phyloP scores from a whole-genome alignment of 2,329 filamentous ascomycete genomes.

The Emmonsiellopsis sp. region DNA sequence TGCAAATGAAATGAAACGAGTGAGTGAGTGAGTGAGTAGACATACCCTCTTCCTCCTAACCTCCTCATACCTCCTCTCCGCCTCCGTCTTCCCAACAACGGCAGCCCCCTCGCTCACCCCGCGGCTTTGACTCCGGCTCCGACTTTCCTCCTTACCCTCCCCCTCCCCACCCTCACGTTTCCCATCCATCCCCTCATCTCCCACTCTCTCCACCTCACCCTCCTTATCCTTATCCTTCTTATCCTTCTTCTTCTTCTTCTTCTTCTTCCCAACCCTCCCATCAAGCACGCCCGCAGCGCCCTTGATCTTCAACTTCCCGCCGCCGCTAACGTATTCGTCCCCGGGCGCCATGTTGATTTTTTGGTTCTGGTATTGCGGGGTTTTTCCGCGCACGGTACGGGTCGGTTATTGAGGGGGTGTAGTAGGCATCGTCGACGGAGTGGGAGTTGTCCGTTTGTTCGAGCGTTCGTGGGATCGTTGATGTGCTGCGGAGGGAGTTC shows the following conservation, averaged over 20 bases:
- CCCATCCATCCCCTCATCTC: slow-evolving; percentile 11
- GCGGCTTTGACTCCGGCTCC: slow-evolving; percentile 4
- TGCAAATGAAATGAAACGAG: not conserved
- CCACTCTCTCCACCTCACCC: slow-evolving; percentile 10
- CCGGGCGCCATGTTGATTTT: slow-evolving; percentile 9
- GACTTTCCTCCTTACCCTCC: slow-evolving; percentile 14
- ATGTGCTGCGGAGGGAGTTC: too few relatives aligned
- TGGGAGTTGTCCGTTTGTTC: too few relatives aligned
- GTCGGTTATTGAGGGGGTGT: not conserved
- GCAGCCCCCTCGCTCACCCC: slow-evolving; percentile 18
- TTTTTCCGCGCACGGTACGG: not conserved
- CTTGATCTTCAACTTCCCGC: slow-evolving; percentile 78
- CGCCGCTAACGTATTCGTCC: slow-evolving; percentile 64
- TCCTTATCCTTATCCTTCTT: slow-evolving; percentile 20
- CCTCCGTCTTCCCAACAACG: slow-evolving; percentile 63
- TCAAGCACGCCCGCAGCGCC: slow-evolving; percentile 53
- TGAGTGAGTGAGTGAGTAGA: slow-evolving; percentile 15
- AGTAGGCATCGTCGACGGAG: not conserved
- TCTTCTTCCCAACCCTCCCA: slow-evolving; percentile 34
- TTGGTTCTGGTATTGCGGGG: not conserved
- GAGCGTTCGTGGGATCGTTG: too few relatives aligned
- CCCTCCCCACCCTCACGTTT: slow-evolving; percentile 9
- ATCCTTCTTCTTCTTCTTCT: slow-evolving; percentile 40
- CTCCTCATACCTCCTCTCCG: slow-evolving; percentile 75
- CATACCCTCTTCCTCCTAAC: slow-evolving; percentile 67